A percentile compares a stretch with the other conserved stretches of the same genome.
Conservation (phyloP, 208 protist species). For the Borovskyia barvae region DNA sequence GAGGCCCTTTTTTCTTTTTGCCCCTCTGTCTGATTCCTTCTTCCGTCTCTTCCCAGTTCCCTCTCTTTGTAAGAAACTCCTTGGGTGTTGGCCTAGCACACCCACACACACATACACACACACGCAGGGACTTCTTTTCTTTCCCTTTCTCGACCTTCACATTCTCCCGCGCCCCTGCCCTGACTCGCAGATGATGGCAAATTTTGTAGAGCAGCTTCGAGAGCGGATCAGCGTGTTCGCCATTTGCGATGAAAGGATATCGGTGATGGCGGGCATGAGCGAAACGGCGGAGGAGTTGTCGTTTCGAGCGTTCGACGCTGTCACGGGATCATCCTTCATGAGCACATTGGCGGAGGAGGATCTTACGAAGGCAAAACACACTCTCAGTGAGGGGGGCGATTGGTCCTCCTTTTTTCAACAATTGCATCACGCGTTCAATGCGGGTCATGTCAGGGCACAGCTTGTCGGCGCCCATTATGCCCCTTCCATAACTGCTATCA, state of each 20-base stretch:
- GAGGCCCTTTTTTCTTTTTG: background rate
- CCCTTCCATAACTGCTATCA: background rate
- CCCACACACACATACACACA: slow-evolving; percentile 7
- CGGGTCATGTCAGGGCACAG: slow-evolving; percentile 23
- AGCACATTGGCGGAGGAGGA: slow-evolving; percentile 43
- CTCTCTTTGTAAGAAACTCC: background rate
- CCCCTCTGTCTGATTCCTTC: background rate
- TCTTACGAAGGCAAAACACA: slow-evolving; percentile 31
- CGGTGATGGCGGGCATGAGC: slow-evolving; percentile 66
- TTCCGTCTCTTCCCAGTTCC: background rate
- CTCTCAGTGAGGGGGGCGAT: slow-evolving; percentile 31
- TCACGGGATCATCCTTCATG: slow-evolving; percentile 41
- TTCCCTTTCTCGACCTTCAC: background rate
- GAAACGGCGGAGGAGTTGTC: slow-evolving; percentile 43
- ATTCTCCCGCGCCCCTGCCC: too few relatives aligned
- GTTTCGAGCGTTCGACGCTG: slow-evolving; percentile 43
- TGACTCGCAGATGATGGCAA: slow-evolving; percentile 23
- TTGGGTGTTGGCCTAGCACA: background rate
- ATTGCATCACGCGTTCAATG: slow-evolving; percentile 48
- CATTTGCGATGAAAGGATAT: slow-evolving; percentile 31
- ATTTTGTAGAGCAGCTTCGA: slow-evolving; percentile 52
- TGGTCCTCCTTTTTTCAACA: slow-evolving; percentile 69
- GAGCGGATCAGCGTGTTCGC: slow-evolving; percentile 50
- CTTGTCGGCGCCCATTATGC: background rate
- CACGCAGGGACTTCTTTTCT: slow-evolving; percentile 1